Conservation (phyloP, 164 flowering plant species). For the Saururus chinensis region DNA sequence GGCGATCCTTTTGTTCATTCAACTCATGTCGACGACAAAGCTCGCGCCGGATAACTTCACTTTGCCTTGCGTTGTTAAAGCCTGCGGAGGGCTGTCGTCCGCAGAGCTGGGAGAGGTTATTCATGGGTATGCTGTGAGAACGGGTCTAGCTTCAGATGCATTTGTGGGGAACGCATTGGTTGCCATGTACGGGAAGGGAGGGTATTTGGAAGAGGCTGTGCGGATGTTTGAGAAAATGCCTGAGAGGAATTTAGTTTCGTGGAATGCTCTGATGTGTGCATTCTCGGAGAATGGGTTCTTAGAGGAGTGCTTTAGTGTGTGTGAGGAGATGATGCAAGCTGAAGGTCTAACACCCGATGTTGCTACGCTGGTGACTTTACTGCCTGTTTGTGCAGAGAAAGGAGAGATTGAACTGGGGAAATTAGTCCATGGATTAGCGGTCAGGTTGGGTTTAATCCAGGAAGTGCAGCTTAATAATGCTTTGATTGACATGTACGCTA, state of each 20-base stretch:
- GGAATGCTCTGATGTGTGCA: constrained; percentile 41
- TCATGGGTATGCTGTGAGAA: constrained; percentile 41
- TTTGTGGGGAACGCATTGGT: constrained; percentile 56
- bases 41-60: constrained; percentile 53
- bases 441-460: constrained; percentile 31
- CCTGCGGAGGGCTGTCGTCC: constrained; percentile 39
- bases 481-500: constrained; percentile 52
- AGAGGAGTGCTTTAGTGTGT: constrained; percentile 20
- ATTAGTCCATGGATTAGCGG: constrained; percentile 48
- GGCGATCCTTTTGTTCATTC: constrained; percentile 31
- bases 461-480: constrained; percentile 45
- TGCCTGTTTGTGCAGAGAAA: constrained; percentile 46
- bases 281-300: constrained; percentile 36
- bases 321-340: constrained; percentile 19
- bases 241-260: constrained; percentile 37
- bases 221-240: constrained; percentile 32
- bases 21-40: constrained; percentile 20
- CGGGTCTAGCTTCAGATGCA: constrained; percentile 26
- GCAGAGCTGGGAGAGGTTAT: constrained; percentile 21
- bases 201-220: constrained; percentile 22
- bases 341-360: constrained; percentile 35
- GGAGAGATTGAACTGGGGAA: constrained; percentile 38
- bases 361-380: constrained; percentile 41
- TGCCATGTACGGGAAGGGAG: constrained; percentile 56
- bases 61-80: constrained; percentile 51